Base-by-base conservation (phyloP, 1,284 basidiomycete species). In the Phellopilus nigrolimitatus region DNA sequence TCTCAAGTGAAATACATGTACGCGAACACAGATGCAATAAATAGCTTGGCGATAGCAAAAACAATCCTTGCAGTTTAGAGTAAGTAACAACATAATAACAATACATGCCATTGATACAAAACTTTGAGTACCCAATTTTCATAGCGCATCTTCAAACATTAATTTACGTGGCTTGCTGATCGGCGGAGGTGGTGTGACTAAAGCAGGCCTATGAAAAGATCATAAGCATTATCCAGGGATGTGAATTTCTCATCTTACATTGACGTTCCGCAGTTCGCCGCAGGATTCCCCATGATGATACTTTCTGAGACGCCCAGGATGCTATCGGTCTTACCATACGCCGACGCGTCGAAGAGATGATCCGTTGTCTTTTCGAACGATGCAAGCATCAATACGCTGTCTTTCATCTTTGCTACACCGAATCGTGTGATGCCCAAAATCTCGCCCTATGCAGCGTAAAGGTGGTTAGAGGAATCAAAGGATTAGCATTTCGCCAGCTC, bases 321-420 rank as follows among this genome's bases (percentile, higher is more conserved):
- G 52, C 80, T 82, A 64, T 99, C 97, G 49, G 86, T 93, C 71
- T 99, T 98, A 15, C 94, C 93, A 66, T 88, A 97, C 7, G 97
- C 88, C 3, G 97, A 91, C 1, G 97, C 97, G 63, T 99, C 95
- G 69, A 99, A 99, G 56, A 99, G 71, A 68, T 99, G 97, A 71
- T 99, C 97, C 9, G 97, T 99, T 24, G 97, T 99, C 74, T 99
- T 99, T 70, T 99, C 97, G 68, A 99, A 99, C 27, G 93, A 97
- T 8, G 97, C 97, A 62, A 99, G 75, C 97, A 99, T 99, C 61
- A 99, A 80, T 1, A 98, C 95, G 61, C 93, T 97, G 71, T 99
- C 97, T 72, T 99, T 99, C 93, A 99, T 99, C 72, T 99, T 99
- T 21, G 95, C 93, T n/a, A 99, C 95, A 66, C 97, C 97, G 70